Evolutionary conservation across 1,139 yeast species (phyloP).

Genomic region (Candida smagusa): DNA sequence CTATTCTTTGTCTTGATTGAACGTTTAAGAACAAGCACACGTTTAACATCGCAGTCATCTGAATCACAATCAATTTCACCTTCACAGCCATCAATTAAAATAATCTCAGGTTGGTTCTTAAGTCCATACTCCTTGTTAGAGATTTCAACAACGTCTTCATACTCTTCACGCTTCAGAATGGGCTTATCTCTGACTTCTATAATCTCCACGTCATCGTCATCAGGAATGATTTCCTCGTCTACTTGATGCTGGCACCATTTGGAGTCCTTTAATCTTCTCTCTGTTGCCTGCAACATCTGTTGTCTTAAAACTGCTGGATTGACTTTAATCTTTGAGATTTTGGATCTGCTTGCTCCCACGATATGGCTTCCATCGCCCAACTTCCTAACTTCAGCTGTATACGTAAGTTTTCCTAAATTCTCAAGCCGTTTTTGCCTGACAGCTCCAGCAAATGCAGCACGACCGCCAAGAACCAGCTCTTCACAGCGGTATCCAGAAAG

Average conservation of each 20-base stretch:
- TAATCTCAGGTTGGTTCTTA: constrained; percentile 13
- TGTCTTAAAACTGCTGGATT: constrained; percentile 34
- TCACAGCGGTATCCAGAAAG: constrained; percentile 43
- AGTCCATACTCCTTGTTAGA: constrained; percentile 19
- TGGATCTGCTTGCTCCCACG: constrained; percentile 3
- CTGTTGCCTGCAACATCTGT: constrained; percentile 65
- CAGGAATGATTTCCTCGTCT: constrained; percentile 16
- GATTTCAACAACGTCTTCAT: constrained; percentile 23
- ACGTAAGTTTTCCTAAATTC: constrained; percentile 35
- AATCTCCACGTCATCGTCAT: constrained; percentile 16
- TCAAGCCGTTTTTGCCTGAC: constrained; percentile 38
- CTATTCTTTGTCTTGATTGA: too few species aligned
- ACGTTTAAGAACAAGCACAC: neutral
- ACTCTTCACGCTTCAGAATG: constrained; percentile 7
- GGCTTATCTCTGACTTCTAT: constrained; percentile 4
- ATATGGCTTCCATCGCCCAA: constrained; percentile 22
- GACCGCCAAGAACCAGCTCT: constrained; percentile 52
- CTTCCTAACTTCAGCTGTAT: constrained; percentile 36
- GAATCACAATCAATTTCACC: neutral
- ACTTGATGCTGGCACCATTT: constrained; percentile 48
- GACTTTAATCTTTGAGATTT: constrained; percentile 3
- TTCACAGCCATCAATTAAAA: constrained; percentile 26
- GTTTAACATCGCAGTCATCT: too few species aligned
- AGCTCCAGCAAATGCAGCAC: constrained; percentile 16
- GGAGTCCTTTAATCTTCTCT: constrained; percentile 54